Evolutionary conservation across 2,329 filamentous ascomycete species (phyloP).

Genomic region (Penicillium aurantiogriseum): DNA sequence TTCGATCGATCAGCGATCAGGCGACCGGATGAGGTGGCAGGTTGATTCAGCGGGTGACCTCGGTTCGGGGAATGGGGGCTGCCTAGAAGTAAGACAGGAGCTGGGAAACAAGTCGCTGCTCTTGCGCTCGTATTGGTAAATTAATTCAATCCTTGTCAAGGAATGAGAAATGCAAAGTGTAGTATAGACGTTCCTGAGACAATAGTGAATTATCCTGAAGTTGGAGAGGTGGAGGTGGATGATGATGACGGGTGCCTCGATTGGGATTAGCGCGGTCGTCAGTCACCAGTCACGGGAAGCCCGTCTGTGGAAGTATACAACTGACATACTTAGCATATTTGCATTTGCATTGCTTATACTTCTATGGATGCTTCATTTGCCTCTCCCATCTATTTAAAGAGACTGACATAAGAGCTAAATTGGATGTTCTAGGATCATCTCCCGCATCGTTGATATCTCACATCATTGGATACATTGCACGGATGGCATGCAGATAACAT

Average conservation of each 20-base stretch:
- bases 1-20: slow-evolving; percentile 24
- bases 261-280: slow-evolving; percentile 26
- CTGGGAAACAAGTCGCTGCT: slow-evolving; percentile 15
- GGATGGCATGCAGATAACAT: slow-evolving; percentile 1
- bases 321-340: not conserved
- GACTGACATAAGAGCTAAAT: not conserved
- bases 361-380: not conserved
- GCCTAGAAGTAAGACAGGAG: slow-evolving; percentile 22
- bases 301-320: slow-evolving; percentile 1
- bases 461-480: slow-evolving; percentile 1
- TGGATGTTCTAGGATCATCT: not conserved
- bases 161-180: slow-evolving; percentile 5
- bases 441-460: not conserved
- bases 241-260: slow-evolving; percentile 22
- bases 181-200: slow-evolving; percentile 14
- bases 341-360: not conserved
- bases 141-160: slow-evolving; percentile 10
- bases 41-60: slow-evolving; percentile 21
- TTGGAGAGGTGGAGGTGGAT: slow-evolving; percentile 23
- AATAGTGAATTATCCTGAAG: slow-evolving; percentile 1
- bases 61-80: slow-evolving; percentile 15
- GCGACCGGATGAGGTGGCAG: slow-evolving; percentile 25
- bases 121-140: slow-evolving; percentile 4
- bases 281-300: slow-evolving; percentile 37
- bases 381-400: not conserved